A percentile compares a stretch with the other conserved stretches of the same genome.
These are phyloP conservation scores for Talaromyces sp. DNA, from an alignment of 2,329 filamentous ascomycete species.

Conservation along the genomic window DNA sequence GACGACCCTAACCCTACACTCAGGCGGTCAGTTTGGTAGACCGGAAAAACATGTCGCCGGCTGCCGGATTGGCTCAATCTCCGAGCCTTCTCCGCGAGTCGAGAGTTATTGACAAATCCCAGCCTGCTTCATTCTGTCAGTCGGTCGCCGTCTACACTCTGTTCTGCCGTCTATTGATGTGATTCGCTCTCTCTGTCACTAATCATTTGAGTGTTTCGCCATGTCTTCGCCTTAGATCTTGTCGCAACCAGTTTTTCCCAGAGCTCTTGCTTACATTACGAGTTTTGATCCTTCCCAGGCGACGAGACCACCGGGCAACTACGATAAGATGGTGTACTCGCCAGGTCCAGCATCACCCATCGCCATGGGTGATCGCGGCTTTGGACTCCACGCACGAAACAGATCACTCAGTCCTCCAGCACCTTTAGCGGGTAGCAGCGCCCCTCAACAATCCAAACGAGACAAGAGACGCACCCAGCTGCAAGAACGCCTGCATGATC, in stretches of 20 bases:
- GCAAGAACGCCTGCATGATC: conserved; percentile 69
- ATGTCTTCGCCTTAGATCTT: conserved; percentile 1
- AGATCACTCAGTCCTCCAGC: conserved; percentile 33
- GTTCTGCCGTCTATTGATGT: neutral
- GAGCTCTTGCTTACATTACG: neutral
- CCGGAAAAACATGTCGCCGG: conserved; percentile 8
- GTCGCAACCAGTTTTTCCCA: neutral
- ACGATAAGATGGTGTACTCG: conserved; percentile 37
- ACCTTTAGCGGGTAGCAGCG: conserved; percentile 21
- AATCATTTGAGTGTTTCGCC: neutral
- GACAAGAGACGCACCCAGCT: conserved; percentile 85
- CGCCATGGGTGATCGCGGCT: conserved; percentile 20
- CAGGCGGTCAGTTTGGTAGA: neutral
- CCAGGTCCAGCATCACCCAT: conserved; percentile 35
- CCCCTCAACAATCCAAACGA: conserved; percentile 65
- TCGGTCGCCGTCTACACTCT: neutral
- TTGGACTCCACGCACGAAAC: conserved; percentile 25
- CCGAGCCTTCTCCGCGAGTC: conserved; percentile 13
- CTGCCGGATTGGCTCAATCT: conserved; percentile 10
- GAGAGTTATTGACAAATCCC: neutral
- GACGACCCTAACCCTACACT: neutral
- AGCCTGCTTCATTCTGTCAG: neutral
- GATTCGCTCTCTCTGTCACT: neutral
- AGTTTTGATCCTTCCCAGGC: neutral
- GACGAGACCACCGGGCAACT: neutral